phyloP scores from a whole-genome alignment of 108 stramenopile species.

The Schizochytrium sp. region DNA sequence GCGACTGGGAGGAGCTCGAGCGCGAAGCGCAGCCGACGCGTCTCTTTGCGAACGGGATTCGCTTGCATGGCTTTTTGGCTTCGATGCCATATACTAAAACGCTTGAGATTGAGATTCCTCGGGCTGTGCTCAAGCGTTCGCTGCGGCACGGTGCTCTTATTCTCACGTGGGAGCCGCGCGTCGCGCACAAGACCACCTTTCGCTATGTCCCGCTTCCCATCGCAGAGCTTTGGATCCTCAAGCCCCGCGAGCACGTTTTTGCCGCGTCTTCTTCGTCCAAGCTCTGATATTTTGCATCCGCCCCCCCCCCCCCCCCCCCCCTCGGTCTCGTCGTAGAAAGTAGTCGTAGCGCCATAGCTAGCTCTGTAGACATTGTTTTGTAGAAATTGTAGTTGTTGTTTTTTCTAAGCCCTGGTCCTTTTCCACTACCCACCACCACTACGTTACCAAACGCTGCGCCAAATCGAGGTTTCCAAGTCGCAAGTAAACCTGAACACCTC shows the following conservation, averaged over 20 bases:
- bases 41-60: background rate
- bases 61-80: background rate
- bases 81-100: background rate
- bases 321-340: too few species aligned
- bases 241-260: background rate
- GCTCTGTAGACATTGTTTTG: too few species aligned
- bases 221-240: background rate
- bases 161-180: background rate
- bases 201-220: background rate
- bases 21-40: background rate
- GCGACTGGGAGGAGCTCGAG: constrained; percentile 16
- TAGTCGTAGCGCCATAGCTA: too few species aligned
- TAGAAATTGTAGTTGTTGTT: too few species aligned
- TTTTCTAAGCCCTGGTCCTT: too few species aligned
- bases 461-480: too few species aligned
- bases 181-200: constrained; percentile 12
- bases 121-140: background rate
- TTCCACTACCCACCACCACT: too few species aligned
- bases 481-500: too few species aligned
- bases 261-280: background rate
- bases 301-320: too few species aligned
- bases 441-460: too few species aligned
- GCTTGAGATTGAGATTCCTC: background rate
- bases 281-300: too few species aligned
- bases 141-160: background rate